phyloP scores from a whole-genome alignment of 2,329 filamentous ascomycete genomes.

The Didymella glomerata region DNA sequence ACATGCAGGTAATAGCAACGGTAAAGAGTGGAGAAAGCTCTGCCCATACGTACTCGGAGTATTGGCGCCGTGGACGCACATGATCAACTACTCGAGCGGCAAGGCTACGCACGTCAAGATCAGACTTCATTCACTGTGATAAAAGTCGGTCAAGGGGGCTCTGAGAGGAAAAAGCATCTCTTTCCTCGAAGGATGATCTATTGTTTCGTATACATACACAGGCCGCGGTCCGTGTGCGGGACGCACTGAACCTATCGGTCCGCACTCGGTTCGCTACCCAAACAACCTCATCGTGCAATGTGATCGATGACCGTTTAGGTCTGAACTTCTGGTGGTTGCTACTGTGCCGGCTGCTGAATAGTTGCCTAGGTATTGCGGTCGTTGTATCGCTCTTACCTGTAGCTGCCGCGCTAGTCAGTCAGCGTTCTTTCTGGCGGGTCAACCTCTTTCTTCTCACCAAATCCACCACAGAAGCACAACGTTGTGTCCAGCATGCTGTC shows the following conservation, averaged over 20 bases:
- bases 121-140: not conserved
- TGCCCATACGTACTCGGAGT: not conserved
- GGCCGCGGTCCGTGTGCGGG: constrained; percentile 1
- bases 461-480: not conserved
- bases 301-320: not conserved
- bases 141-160: too few relatives aligned
- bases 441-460: not conserved
- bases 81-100: not conserved
- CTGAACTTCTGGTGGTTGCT: not conserved
- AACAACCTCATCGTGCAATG: not conserved
- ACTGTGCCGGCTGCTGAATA: not conserved
- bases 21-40: not conserved
- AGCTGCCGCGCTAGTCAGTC: not conserved
- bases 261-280: not conserved
- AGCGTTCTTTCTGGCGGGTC: not conserved
- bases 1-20: not conserved
- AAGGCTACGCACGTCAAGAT: not conserved
- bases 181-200: not conserved
- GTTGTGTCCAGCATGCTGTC: not conserved
- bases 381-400: not conserved
- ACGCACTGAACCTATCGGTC: constrained; percentile 8
- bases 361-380: not conserved
- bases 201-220: constrained; percentile 3
- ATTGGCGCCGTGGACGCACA: not conserved
- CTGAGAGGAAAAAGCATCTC: not conserved